phyloP scores from a whole-genome alignment of 2,329 filamentous ascomycete genomes.

The Tolypocladium tropicale region DNA sequence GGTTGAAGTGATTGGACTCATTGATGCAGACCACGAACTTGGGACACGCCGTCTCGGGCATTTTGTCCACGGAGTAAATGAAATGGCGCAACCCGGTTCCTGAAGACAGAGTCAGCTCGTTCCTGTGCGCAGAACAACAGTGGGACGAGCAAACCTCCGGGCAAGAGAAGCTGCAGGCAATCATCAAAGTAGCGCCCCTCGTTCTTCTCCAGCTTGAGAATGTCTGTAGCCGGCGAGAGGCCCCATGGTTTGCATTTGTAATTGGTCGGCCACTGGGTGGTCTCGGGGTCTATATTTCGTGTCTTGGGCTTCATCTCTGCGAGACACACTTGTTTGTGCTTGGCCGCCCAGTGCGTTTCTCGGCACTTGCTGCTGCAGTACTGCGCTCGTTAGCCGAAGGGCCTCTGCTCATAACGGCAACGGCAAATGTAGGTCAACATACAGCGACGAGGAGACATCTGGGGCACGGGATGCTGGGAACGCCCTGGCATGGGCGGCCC shows the following conservation, averaged over 20 bases:
- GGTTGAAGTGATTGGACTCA: background rate
- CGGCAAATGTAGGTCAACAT: background rate
- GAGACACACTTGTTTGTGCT: conserved; percentile 5
- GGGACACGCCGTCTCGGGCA: conserved; percentile 9
- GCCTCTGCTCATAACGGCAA: background rate
- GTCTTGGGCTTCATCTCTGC: background rate
- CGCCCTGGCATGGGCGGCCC: background rate
- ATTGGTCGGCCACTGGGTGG: no score
- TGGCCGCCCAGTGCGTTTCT: conserved; percentile 1
- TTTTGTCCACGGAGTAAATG: conserved; percentile 12
- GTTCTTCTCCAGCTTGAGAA: conserved; percentile 14
- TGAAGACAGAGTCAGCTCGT: background rate
- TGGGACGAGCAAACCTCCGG: conserved; percentile 9
- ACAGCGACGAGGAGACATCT: conserved; percentile 11
- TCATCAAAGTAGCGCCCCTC: conserved; percentile 13
- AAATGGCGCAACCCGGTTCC: conserved; percentile 13
- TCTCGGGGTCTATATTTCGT: background rate
- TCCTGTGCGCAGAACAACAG: background rate
- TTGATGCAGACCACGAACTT: conserved; percentile 6
- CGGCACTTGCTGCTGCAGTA: conserved; percentile 13
- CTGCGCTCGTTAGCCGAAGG: conserved; percentile 1
- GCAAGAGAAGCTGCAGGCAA: conserved; percentile 10
- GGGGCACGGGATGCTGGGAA: conserved; percentile 7
- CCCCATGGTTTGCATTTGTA: no score
- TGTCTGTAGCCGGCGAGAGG: conserved; percentile 12